Conservation (phyloP, 805 yeast species). For the Candida boleticola region DNA sequence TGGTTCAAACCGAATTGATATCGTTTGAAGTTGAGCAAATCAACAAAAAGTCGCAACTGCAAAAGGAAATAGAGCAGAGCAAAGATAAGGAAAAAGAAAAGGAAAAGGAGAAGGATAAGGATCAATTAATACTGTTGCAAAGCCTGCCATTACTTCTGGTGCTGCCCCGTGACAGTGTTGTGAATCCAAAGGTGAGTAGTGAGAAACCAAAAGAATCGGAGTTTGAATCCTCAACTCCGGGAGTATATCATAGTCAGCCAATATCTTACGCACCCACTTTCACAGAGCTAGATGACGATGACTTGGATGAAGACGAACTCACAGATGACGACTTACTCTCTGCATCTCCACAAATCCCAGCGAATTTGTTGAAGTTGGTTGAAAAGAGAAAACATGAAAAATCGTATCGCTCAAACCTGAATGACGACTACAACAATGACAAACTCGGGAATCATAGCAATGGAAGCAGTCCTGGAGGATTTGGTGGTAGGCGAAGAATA, state of each 20-base stretch:
- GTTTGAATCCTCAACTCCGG: neutral
- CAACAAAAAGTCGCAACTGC: constrained; percentile 7
- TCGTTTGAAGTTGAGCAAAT: constrained; percentile 39
- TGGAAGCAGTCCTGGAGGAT: constrained; percentile 7
- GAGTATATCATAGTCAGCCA: neutral
- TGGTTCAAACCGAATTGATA: constrained; percentile 55
- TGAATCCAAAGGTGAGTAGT: too few species aligned
- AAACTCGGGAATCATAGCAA: neutral
- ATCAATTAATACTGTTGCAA: neutral
- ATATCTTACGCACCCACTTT: constrained; percentile 3
- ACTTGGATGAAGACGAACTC: constrained; percentile 23
- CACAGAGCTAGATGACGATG: constrained; percentile 4
- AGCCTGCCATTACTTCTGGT: neutral
- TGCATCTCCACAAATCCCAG: constrained; percentile 70
- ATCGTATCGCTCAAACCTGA: constrained; percentile 20
- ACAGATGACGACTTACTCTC: constrained; percentile 47
- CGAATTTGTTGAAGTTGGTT: constrained; percentile 52
- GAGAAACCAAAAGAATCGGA: too few species aligned
- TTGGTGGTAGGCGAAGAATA: constrained; percentile 7
- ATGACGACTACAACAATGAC: constrained; percentile 22
- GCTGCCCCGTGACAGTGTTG: neutral
- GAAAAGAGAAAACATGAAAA: constrained; percentile 46
- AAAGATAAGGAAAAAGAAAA: constrained; percentile 2
- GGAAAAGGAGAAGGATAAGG: constrained; percentile 4
- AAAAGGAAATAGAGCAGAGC: constrained; percentile 4